Percentiles rank a stretch among this genome's conserved stretches.
Conservation (phyloP, 805 yeast genomes). For the Monosporozyma aerobia region DNA sequence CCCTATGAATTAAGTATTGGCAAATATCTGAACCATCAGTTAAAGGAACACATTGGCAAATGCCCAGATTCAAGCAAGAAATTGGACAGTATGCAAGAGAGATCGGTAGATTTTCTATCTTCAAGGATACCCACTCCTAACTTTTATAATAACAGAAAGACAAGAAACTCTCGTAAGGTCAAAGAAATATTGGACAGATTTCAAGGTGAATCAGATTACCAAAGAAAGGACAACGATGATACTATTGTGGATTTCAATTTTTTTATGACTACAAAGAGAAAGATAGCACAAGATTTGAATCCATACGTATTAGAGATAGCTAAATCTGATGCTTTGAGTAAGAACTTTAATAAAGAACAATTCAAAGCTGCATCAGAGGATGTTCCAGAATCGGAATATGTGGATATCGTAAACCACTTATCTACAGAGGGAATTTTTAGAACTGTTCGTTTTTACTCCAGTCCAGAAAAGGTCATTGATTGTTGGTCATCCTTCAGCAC, state of each 20-base stretch:
- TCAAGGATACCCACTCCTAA: conserved; percentile 9
- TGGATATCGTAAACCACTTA: conserved; percentile 16
- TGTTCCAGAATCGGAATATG: conserved; percentile 10
- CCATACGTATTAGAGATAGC: conserved; percentile 24
- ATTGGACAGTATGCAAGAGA: conserved; percentile 2
- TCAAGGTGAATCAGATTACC: conserved; percentile 4
- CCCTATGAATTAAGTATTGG: conserved; percentile 21
- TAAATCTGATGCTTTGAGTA: conserved; percentile 12
- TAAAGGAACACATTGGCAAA: neutral
- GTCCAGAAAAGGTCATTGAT: conserved; percentile 16
- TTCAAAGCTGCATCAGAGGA: conserved; percentile 8
- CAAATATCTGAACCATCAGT: conserved; percentile 1
- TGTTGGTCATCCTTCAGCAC: conserved; percentile 8
- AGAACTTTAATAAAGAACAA: conserved; percentile 12
- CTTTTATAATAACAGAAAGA: conserved; percentile 12
- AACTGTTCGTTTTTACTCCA: conserved; percentile 18
- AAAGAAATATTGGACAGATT: conserved; percentile 19
- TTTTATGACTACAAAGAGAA: conserved; percentile 4
- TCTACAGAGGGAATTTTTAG: conserved; percentile 14
- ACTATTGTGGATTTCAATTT: conserved; percentile 12
- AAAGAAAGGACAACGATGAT: conserved; percentile 5
- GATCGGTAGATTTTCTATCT: conserved; percentile 10
- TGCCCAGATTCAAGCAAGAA: conserved; percentile 3
- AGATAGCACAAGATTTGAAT: conserved; percentile 13
- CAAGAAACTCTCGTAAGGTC: conserved; percentile 22